Evolutionary conservation across 208 protist genomes (phyloP), one percentile per base, ranked within the genome.

Genomic region (Crithidia bombi): DNA sequence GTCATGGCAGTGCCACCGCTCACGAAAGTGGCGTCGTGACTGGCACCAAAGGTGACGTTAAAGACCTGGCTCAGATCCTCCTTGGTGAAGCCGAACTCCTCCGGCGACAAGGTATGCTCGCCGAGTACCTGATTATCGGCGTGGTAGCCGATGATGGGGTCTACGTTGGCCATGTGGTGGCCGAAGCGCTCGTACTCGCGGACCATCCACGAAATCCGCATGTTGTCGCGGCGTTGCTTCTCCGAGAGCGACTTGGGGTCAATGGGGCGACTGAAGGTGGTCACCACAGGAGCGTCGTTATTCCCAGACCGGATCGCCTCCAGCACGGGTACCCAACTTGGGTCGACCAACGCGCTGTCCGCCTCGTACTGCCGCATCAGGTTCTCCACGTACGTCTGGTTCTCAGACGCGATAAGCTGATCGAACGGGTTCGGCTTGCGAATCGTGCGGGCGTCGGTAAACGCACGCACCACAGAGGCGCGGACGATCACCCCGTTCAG

Each of bases 191-290:
- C 92, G 78, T 92, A 98, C 55, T 87, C 81, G 38, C 89, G 79
- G 56, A 97, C 86, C 82, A 98, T 93, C 85, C 88, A 97, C 14
- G 88, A 82, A 2, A 98, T 81, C 28, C 89, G 87, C 85, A 98
- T 92, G 73, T 94, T 95, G 78, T 97, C 81, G 56, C 92, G 69
- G 10, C 89, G 82, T 62, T 94, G 83, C 71, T 89, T 86, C 65
- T 94, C 90, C 6, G 82, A 89, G 44, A 90, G 72, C 12, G 81
- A 80, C 52, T 71, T 79, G 33, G 66, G 55, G 54, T 88, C 81
- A 38, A 80, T 86, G 9, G 90, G 89, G 15, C 89, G 81, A 66
- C 85, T 86, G 74, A 95, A 97, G 25, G 81, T 89, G 28, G 73
- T 32, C 41, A 97, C 86, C 4, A 94, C 69, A 1, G 93, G 87